phyloP scores from a whole-genome alignment of 805 yeast species.

The Yamadazyma scolyti region DNA sequence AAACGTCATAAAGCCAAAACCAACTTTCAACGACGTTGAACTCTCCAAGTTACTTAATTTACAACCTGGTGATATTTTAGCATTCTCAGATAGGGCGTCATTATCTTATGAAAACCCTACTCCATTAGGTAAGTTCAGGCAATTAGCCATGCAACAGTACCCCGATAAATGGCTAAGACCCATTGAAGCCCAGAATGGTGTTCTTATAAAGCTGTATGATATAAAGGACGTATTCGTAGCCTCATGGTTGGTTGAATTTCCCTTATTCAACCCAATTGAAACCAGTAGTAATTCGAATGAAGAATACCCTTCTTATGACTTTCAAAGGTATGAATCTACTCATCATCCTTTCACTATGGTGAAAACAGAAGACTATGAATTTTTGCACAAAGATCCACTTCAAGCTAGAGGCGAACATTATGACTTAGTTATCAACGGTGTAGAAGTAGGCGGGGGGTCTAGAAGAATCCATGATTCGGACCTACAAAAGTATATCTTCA shows the following conservation, averaged over 20 bases:
- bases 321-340: constrained; percentile 54
- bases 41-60: constrained; percentile 34
- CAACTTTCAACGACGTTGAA: constrained; percentile 12
- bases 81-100: constrained; percentile 69
- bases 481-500: constrained; percentile 71
- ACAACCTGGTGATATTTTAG: constrained; percentile 68
- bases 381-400: constrained; percentile 53
- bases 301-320: constrained; percentile 54
- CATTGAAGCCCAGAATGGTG: constrained; percentile 13
- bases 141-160: constrained; percentile 55
- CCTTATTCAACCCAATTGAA: constrained; percentile 80
- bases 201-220: constrained; percentile 14
- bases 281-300: constrained; percentile 5
- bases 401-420: constrained; percentile 84
- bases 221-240: constrained; percentile 49
- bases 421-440: constrained; percentile 90
- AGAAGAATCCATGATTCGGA: constrained; percentile 86
- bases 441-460: constrained; percentile 96
- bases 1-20: constrained; percentile 15
- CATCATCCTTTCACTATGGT: constrained; percentile 99
- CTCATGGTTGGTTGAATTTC: constrained; percentile 89
- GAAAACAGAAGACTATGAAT: constrained; percentile 60
- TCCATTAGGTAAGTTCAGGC: constrained; percentile 85
- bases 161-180: constrained; percentile 51
- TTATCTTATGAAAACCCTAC: constrained; percentile 89